Evolutionary conservation across 2,329 filamentous ascomycete species (phyloP).

Genomic region (Plectosphaerella sp.): DNA sequence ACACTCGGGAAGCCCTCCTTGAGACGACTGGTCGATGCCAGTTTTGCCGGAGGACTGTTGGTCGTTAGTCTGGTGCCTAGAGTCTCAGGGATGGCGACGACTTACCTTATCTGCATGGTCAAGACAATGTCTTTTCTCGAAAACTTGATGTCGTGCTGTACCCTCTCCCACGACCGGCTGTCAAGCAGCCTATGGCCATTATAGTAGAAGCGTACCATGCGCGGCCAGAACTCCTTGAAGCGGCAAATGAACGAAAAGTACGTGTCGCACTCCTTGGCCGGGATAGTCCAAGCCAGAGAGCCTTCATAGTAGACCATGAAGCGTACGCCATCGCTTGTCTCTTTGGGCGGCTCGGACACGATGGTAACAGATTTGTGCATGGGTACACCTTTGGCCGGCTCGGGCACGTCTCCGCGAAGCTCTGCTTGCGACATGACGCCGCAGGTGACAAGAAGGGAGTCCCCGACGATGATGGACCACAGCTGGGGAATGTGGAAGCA

Average conservation of each 20-base stretch:
- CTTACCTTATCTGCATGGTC: slow-evolving; percentile 9
- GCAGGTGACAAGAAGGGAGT: slow-evolving; percentile 37
- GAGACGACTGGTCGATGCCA: background rate
- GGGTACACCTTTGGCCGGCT: slow-evolving; percentile 26
- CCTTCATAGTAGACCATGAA: slow-evolving; percentile 30
- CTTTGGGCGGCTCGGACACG: slow-evolving; percentile 15
- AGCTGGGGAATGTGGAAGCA: slow-evolving; percentile 45
- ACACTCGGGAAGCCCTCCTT: background rate
- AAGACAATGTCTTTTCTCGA: slow-evolving; percentile 16
- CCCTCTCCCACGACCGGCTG: slow-evolving; percentile 21
- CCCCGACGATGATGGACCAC: slow-evolving; percentile 41
- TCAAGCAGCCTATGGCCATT: slow-evolving; percentile 19
- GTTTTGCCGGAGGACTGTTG: background rate
- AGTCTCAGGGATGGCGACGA: background rate
- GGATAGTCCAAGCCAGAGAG: slow-evolving; percentile 32
- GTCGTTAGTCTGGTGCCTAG: background rate
- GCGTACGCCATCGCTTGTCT: slow-evolving; percentile 1
- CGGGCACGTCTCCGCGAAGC: slow-evolving; percentile 13
- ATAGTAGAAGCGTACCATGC: slow-evolving; percentile 28
- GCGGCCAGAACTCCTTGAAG: slow-evolving; percentile 39
- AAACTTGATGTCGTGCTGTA: slow-evolving; percentile 19
- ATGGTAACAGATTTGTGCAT: slow-evolving; percentile 19
- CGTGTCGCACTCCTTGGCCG: slow-evolving; percentile 32
- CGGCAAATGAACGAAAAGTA: slow-evolving; percentile 39
- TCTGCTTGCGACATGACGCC: slow-evolving; percentile 23